Conservation (phyloP, 192 early-diverging fungal genomes). For the Coemansia sp. region DNA sequence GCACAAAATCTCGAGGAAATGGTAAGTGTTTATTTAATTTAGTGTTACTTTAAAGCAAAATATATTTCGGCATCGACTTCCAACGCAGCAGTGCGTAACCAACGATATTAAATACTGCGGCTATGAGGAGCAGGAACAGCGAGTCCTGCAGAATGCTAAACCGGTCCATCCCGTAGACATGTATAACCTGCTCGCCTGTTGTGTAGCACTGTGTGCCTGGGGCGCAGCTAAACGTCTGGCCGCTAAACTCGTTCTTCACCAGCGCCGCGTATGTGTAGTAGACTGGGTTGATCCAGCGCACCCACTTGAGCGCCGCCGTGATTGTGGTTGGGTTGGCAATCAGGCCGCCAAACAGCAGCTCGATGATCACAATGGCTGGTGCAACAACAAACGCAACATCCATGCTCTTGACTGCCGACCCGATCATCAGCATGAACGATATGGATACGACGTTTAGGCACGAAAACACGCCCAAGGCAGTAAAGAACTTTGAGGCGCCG, state of each 20-base stretch:
- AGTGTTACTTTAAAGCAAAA: constrained; percentile 26
- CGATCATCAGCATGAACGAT: constrained; percentile 49
- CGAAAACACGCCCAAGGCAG: constrained; percentile 33
- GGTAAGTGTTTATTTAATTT: constrained; percentile 12
- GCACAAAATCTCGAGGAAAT: constrained; percentile 29
- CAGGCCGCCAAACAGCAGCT: constrained; percentile 54
- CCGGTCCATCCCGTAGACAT: constrained; percentile 36
- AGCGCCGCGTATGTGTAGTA: constrained; percentile 51
- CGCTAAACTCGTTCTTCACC: constrained; percentile 48
- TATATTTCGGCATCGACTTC: constrained; percentile 54
- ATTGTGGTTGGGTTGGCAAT: constrained; percentile 46
- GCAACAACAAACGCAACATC: constrained; percentile 49
- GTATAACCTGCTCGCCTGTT: constrained; percentile 40
- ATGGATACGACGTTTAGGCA: constrained; percentile 46
- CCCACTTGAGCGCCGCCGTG: constrained; percentile 48
- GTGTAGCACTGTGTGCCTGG: constrained; percentile 30
- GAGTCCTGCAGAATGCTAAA: constrained; percentile 32
- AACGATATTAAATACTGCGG: constrained; percentile 18
- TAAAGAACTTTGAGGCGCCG: constrained; percentile 40
- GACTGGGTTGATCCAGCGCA: constrained; percentile 53
- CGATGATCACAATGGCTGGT: constrained; percentile 41
- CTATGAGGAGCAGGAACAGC: constrained; percentile 34
- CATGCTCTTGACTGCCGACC: constrained; percentile 32
- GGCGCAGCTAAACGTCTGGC: constrained; percentile 33
- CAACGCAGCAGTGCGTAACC: constrained; percentile 49